These are phyloP conservation scores for Hymenotorrendiella dingleyae DNA, from an alignment of 2,329 filamentous ascomycete species.

Conservation along the genomic window DNA sequence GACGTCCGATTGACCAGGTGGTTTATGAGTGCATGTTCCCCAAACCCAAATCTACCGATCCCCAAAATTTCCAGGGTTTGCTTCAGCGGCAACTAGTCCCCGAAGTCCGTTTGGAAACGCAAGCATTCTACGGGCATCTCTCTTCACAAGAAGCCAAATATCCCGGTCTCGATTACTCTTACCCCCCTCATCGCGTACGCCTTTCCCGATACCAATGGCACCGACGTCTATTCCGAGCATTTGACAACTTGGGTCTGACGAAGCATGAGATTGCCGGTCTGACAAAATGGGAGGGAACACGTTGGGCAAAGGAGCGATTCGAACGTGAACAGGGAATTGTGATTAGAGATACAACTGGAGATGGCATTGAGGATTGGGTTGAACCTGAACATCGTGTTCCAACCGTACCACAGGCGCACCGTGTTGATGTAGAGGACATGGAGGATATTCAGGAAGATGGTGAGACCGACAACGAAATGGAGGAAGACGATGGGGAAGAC, in stretches of 20 bases:
- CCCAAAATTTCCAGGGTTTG: slow-evolving; percentile 63
- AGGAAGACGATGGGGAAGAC: slow-evolving; percentile 40
- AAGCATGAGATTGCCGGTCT: slow-evolving; percentile 62
- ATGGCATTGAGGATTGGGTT: slow-evolving; percentile 60
- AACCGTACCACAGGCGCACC: slow-evolving; percentile 10
- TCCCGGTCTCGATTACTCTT: slow-evolving; percentile 72
- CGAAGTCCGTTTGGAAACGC: slow-evolving; percentile 72
- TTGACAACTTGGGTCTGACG: slow-evolving; percentile 64
- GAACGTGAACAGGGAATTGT: slow-evolving; percentile 66
- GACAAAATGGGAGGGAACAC: slow-evolving; percentile 78
- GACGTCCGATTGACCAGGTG: slow-evolving; percentile 62
- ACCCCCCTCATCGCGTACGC: slow-evolving; percentile 68
- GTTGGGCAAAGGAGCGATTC: slow-evolving; percentile 76
- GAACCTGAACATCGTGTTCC: slow-evolving; percentile 36
- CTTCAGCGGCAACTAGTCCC: slow-evolving; percentile 63
- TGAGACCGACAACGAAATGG: slow-evolving; percentile 32
- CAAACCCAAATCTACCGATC: slow-evolving; percentile 60
- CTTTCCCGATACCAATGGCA: slow-evolving; percentile 74
- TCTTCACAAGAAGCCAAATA: slow-evolving; percentile 77
- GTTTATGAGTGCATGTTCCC: slow-evolving; percentile 72
- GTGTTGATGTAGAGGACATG: slow-evolving; percentile 25
- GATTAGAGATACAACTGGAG: slow-evolving; percentile 66
- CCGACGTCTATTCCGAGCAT: slow-evolving; percentile 67
- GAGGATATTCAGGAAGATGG: slow-evolving; percentile 33
- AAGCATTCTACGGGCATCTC: slow-evolving; percentile 69